Evolutionary conservation across 495 filamentous ascomycete species (phyloP), one percentile per base, ranked within the genome.

Genomic region (Trichocladium uniseriatum): DNA sequence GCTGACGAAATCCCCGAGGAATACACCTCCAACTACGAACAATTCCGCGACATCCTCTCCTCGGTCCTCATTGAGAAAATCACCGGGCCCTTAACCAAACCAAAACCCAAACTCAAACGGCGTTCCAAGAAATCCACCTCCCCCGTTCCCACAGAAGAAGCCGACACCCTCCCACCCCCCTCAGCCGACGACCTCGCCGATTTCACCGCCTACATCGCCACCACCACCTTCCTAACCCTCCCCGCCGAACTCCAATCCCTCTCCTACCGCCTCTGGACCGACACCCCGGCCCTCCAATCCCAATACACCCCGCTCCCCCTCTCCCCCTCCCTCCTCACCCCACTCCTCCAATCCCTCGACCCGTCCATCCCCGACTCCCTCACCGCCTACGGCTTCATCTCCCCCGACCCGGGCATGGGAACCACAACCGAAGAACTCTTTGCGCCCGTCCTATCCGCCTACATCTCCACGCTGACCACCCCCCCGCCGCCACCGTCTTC

Each of bases 191-290:
- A 89, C 42, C 66, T 90, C 22, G 75, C 73, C 38, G 87, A 91
- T 6, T 92, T 91, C 61, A 79, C 68, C 15, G 61, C 87, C 74
- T 91, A 89, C 72, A 74, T 91, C 49, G 79, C 84, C 11, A 62
- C 68, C 21, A 78, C 84, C 60, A 77, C 80, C 50, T 94, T 88
- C 71, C 54, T 68, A 28, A 67, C 72, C 39, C 76, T 92, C 24
- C 84, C 85, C 2, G 7, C 42, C 0, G 56, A 69, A 19, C 72
- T 92, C 2, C 76, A 79, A 58, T 69, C 69, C n/a, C 65, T 88
- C 24, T 72, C 73, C 52, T 81, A 86, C 65, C 64, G 78, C 44
- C 55, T 63, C 40, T 74, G 74, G 56, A 64, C 79, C 52, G 67
- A 74, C 48, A 62, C 73, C 47, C 39, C 71, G 1, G 9, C 60